Conservation (phyloP, 1,284 basidiomycete genomes). For the Exobasidium rhododendri region DNA sequence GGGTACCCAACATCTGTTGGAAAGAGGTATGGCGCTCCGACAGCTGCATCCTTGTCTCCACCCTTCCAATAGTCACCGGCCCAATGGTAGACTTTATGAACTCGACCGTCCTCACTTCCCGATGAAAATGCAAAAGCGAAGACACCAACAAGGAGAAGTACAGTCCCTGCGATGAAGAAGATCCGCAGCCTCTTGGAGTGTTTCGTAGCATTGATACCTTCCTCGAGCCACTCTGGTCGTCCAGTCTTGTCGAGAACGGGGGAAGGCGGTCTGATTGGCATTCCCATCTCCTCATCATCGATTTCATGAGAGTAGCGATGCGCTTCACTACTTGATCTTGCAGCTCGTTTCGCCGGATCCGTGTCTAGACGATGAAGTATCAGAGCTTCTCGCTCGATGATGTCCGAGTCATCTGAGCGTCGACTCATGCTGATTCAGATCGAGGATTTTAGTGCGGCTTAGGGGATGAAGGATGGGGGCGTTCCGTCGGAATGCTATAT, state of each 20-base stretch:
- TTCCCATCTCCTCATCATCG: conserved; percentile 5
- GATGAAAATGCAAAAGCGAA: conserved; percentile 36
- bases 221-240: conserved; percentile 38
- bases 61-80: conserved; percentile 36
- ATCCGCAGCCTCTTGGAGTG: conserved; percentile 23
- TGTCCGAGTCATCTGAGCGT: conserved; percentile 5
- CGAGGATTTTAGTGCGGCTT: too few relatives aligned
- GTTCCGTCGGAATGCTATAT: too few relatives aligned
- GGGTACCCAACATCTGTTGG: conserved; percentile 45
- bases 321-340: not conserved
- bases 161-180: conserved; percentile 17
- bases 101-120: conserved; percentile 9
- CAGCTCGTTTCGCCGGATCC: not conserved
- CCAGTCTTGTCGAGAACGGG: conserved; percentile 37
- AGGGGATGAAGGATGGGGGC: too few relatives aligned
- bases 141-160: conserved; percentile 30
- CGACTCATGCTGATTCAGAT: too few relatives aligned
- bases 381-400: conserved; percentile 11
- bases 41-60: conserved; percentile 15
- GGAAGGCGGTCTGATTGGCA: not conserved
- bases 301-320: not conserved
- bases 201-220: conserved; percentile 24
- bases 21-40: conserved; percentile 30
- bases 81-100: conserved; percentile 23
- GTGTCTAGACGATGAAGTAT: conserved; percentile 14